Evolutionary conservation across 495 filamentous ascomycete genomes (phyloP).

Genomic region (Aspergillus coremiiformis): DNA sequence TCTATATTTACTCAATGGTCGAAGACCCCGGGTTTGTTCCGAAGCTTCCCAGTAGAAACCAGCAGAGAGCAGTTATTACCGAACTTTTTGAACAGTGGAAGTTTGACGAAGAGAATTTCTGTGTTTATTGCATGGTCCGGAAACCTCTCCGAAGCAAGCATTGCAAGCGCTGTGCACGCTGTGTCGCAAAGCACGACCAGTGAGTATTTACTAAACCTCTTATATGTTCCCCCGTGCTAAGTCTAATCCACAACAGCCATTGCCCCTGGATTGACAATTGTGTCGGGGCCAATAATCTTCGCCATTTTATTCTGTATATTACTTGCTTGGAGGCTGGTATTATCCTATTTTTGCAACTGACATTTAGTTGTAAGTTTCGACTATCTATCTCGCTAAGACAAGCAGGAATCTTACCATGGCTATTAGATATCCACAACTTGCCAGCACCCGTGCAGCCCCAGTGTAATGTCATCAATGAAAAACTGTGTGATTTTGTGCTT

Average conservation of each 20-base stretch:
- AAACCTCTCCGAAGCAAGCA: slow-evolving; percentile 92
- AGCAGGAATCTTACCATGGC: slow-evolving; percentile 11
- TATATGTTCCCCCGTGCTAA: not conserved
- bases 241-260: slow-evolving; percentile 57
- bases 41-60: slow-evolving; percentile 75
- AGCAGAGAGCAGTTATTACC: slow-evolving; percentile 81
- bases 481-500: slow-evolving; percentile 64
- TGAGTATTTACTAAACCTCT: slow-evolving; percentile 38
- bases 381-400: not conserved
- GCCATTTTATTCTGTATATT: slow-evolving; percentile 90
- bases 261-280: slow-evolving; percentile 98
- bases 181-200: slow-evolving; percentile 96
- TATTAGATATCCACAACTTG: slow-evolving; percentile 48
- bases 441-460: slow-evolving; percentile 38
- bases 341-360: slow-evolving; percentile 49
- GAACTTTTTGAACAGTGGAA: slow-evolving; percentile 76
- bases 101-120: slow-evolving; percentile 92
- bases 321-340: slow-evolving; percentile 70
- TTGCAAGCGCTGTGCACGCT: slow-evolving; percentile 82
- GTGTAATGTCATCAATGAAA: slow-evolving; percentile 70
- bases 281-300: slow-evolving; percentile 86
- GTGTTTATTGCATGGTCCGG: slow-evolving; percentile 85
- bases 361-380: slow-evolving; percentile 45
- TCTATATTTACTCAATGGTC: slow-evolving; percentile 77
- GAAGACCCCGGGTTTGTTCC: slow-evolving; percentile 93